Conservation (phyloP, 2,329 filamentous ascomycete genomes). For the Colletotrichum sp. region DNA sequence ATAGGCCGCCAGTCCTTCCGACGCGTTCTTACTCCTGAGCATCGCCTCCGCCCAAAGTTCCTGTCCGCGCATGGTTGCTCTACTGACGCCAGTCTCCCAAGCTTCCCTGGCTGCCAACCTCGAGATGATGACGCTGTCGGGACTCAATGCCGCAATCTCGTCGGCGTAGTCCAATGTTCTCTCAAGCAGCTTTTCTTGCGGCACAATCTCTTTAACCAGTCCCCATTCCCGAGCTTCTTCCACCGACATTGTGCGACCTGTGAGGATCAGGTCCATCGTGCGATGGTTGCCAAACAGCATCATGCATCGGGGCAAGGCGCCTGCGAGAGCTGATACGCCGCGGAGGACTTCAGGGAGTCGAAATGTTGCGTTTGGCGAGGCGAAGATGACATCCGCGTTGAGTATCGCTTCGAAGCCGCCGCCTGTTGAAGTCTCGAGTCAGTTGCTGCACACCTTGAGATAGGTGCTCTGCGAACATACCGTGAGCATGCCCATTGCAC, state of each 20-base stretch:
- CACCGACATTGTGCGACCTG: conserved; percentile 26
- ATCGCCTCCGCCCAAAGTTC: conserved; percentile 34
- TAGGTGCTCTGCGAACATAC: conserved; percentile 24
- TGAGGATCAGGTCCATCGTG: conserved; percentile 36
- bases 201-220: conserved; percentile 32
- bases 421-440: conserved; percentile 15
- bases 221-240: conserved; percentile 37
- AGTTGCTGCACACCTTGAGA: background rate
- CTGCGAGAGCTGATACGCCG: conserved; percentile 62
- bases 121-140: conserved; percentile 37
- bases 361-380: conserved; percentile 55
- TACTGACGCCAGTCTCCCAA: conserved; percentile 37
- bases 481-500: conserved; percentile 34
- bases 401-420: conserved; percentile 36
- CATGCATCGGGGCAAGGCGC: conserved; percentile 56
- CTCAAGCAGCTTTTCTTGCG: conserved; percentile 30
- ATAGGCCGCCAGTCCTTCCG: conserved; percentile 31
- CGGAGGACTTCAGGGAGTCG: conserved; percentile 62
- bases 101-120: conserved; percentile 34
- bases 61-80: conserved; percentile 36
- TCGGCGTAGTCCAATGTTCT: conserved; percentile 32
- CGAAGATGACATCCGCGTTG: conserved; percentile 63
- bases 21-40: conserved; percentile 32
- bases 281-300: conserved; percentile 36
- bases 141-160: conserved; percentile 34